phyloP scores from a whole-genome alignment of 768 basidiomycete genomes.

The Mycena haematopus region DNA sequence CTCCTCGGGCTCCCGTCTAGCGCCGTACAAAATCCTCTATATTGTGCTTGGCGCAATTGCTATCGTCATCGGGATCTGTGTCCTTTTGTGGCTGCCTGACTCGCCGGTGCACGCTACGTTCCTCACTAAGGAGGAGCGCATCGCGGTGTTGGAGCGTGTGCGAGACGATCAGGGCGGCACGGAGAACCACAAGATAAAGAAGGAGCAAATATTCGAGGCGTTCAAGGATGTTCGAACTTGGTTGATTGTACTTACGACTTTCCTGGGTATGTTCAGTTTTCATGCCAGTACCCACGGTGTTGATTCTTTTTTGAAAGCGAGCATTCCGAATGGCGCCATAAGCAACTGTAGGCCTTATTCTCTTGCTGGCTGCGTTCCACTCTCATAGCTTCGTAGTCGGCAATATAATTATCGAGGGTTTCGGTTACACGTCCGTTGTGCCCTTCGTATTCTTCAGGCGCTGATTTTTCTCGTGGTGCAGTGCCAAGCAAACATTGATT shows the following conservation, averaged over 20 bases:
- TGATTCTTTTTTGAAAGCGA: slow-evolving; percentile 46
- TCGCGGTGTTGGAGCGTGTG: slow-evolving; percentile 69
- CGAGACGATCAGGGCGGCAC: slow-evolving; percentile 72
- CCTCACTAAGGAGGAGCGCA: slow-evolving; percentile 62
- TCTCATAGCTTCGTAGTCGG: slow-evolving; percentile 47
- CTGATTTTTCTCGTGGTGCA: slow-evolving; percentile 28
- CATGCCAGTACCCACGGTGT: not conserved
- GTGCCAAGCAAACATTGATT: slow-evolving; percentile 66
- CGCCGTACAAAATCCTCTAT: slow-evolving; percentile 69
- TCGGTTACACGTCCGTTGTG: slow-evolving; percentile 61
- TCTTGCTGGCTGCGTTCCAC: not conserved
- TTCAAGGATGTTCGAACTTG: slow-evolving; percentile 64
- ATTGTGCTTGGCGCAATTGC: slow-evolving; percentile 65
- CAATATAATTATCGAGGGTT: slow-evolving; percentile 66
- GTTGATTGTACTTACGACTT: slow-evolving; percentile 63
- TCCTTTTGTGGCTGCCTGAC: slow-evolving; percentile 68
- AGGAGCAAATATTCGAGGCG: slow-evolving; percentile 62
- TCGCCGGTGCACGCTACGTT: slow-evolving; percentile 66
- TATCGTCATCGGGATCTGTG: slow-evolving; percentile 59
- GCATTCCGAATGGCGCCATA: slow-evolving; percentile 68
- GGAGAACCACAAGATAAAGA: slow-evolving; percentile 65
- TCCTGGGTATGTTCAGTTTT: slow-evolving; percentile 57
- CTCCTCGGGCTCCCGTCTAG: slow-evolving; percentile 51
- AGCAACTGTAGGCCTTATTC: slow-evolving; percentile 59
- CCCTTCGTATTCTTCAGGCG: not conserved